Percentiles rank a stretch among this genome's conserved stretches.
Conservation (phyloP, 805 yeast genomes). For the Saccharomycopsis sp. region DNA sequence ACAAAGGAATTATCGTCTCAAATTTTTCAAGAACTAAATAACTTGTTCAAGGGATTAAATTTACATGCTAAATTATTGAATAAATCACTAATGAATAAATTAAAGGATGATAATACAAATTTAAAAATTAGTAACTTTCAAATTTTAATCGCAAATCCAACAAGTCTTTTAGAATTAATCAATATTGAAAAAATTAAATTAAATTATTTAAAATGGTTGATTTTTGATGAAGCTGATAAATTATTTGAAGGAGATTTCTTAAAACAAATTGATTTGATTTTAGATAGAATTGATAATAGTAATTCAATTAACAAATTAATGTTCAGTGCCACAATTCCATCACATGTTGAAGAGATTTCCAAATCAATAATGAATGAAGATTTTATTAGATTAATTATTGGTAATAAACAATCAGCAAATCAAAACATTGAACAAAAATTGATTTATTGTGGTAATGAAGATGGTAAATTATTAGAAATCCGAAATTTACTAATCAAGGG, state of each 20-base stretch:
- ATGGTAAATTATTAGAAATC: slow-evolving; percentile 87
- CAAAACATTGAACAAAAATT: slow-evolving; percentile 71
- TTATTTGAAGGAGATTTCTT: slow-evolving; percentile 79
- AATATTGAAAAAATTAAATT: slow-evolving; percentile 51
- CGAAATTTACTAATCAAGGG: slow-evolving; percentile 80
- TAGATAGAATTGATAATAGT: slow-evolving; percentile 31
- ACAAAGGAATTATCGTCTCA: slow-evolving; percentile 91
- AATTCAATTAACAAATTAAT: slow-evolving; percentile 47
- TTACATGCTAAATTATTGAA: slow-evolving; percentile 52
- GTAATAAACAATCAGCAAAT: slow-evolving; percentile 91
- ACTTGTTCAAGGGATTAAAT: slow-evolving; percentile 43
- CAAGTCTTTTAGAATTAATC: slow-evolving; percentile 73
- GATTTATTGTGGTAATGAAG: slow-evolving; percentile 84
- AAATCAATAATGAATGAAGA: slow-evolving; percentile 66
- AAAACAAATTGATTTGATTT: slow-evolving; percentile 81
- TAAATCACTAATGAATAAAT: slow-evolving; percentile 59
- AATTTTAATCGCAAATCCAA: slow-evolving; percentile 80
- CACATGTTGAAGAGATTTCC: slow-evolving; percentile 85
- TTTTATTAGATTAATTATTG: slow-evolving; percentile 79
- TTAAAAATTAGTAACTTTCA: slow-evolving; percentile 63
- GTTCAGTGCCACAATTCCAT: slow-evolving; percentile 93
- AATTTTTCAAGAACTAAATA: slow-evolving; percentile 58
- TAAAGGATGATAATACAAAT: slow-evolving; percentile 39
- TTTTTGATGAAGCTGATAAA: slow-evolving; percentile 95
- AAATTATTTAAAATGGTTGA: slow-evolving; percentile 55